Conservation (phyloP, 2,329 filamentous ascomycete species). For the Alternaria longipes region DNA sequence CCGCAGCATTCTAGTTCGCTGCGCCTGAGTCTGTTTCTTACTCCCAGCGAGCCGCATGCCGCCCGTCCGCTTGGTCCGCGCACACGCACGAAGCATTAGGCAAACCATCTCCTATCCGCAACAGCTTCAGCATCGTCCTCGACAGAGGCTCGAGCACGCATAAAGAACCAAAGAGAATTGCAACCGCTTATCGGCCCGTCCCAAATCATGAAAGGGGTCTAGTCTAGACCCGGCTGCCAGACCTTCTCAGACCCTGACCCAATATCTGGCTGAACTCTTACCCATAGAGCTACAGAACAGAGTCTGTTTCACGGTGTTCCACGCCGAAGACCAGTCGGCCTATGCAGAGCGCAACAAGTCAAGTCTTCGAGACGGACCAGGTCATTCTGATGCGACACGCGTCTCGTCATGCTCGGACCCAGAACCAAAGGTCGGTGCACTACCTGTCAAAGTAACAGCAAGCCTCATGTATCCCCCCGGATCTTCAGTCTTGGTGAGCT, state of each 20-base stretch:
- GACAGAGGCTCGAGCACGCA: conserved; percentile 1
- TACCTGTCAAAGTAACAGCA: background rate
- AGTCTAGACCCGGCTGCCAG: conserved; percentile 1
- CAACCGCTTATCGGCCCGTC: conserved; percentile 8
- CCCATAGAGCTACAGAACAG: conserved; percentile 3
- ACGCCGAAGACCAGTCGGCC: conserved; percentile 1
- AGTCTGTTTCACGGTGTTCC: conserved; percentile 10
- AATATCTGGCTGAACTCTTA: conserved; percentile 2
- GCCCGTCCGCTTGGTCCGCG: conserved; percentile 6
- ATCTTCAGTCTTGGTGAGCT: conserved; percentile 3
- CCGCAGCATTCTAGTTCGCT: background rate
- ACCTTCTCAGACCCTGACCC: background rate
- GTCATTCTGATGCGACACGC: conserved; percentile 6
- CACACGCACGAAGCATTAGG: background rate
- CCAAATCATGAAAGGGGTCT: conserved; percentile 6
- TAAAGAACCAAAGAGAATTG: background rate
- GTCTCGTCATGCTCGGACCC: conserved; percentile 5
- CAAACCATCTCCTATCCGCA: background rate
- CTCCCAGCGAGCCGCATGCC: conserved; percentile 3
- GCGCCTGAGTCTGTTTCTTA: background rate
- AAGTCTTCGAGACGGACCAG: conserved; percentile 3
- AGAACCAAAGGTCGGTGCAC: background rate
- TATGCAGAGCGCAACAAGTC: background rate
- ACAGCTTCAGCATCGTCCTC: background rate
- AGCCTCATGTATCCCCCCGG: background rate